Conservation (phyloP, 352 stramenopile species). For the Globisporangium megalacanthum region DNA sequence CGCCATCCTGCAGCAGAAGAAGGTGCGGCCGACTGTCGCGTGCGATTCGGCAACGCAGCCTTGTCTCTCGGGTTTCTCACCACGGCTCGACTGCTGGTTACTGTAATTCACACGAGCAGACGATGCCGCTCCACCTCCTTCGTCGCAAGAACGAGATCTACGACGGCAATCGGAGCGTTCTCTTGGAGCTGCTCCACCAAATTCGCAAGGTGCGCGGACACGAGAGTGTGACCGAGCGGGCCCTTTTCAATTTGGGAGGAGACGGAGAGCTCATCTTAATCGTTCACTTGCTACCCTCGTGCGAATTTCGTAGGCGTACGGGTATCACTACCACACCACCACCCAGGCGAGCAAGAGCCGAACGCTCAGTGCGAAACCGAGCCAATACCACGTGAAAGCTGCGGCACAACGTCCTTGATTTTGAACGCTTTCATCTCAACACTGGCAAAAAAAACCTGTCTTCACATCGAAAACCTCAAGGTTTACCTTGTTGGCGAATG, state of each 20-base stretch:
- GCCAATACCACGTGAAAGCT: neutral
- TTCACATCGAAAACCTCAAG: no score
- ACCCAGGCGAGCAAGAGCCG: neutral
- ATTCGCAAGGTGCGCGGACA: slow-evolving; percentile 33
- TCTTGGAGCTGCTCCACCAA: slow-evolving; percentile 35
- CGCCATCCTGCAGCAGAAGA: slow-evolving; percentile 53
- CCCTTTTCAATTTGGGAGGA: neutral
- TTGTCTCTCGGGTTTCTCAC: neutral
- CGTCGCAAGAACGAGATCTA: slow-evolving; percentile 37
- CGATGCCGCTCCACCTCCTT: slow-evolving; percentile 44
- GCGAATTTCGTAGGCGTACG: neutral
- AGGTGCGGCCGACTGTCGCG: slow-evolving; percentile 18
- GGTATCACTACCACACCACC: neutral
- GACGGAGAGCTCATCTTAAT: neutral
- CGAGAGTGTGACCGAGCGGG: neutral
- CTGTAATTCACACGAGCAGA: slow-evolving; percentile 15
- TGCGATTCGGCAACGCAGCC: neutral
- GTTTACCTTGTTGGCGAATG: neutral
- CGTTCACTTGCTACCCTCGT: neutral
- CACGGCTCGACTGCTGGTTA: neutral
- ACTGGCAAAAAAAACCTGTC: neutral
- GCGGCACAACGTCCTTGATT: neutral
- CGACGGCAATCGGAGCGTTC: slow-evolving; percentile 22
- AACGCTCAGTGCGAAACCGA: neutral
- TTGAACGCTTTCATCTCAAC: neutral